phyloP scores from a whole-genome alignment of 2,329 filamentous ascomycete species.

The Verticillium longisporum region DNA sequence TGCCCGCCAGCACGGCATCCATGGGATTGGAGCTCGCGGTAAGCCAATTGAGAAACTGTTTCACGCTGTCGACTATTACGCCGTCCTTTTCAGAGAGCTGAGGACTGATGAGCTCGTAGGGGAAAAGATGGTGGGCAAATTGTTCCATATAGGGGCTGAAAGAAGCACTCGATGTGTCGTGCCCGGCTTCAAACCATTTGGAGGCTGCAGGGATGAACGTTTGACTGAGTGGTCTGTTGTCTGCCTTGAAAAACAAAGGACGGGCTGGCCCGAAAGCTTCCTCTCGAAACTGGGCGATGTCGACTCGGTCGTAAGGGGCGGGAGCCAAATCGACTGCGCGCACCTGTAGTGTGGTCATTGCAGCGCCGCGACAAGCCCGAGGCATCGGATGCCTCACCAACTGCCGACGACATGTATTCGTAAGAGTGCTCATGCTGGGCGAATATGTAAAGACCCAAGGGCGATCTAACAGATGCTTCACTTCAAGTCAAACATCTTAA shows the following conservation, averaged over 20 bases:
- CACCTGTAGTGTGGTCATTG: background rate
- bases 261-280: slow-evolving; percentile 2
- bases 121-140: slow-evolving; percentile 14
- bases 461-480: no score
- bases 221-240: slow-evolving; percentile 11
- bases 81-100: slow-evolving; percentile 9
- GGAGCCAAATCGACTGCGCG: background rate
- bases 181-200: slow-evolving; percentile 18
- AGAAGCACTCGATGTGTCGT: background rate
- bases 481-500: no score
- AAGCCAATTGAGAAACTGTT: slow-evolving; percentile 10
- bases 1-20: slow-evolving; percentile 22
- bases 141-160: slow-evolving; percentile 14
- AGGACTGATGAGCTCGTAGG: slow-evolving; percentile 20
- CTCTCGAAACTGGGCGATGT: slow-evolving; percentile 4
- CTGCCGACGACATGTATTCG: background rate
- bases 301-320: background rate
- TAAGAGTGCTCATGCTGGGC: background rate
- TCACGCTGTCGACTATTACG: slow-evolving; percentile 1
- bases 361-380: background rate
- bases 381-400: background rate
- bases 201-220: slow-evolving; percentile 13
- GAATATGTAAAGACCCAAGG: background rate
- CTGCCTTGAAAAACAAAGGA: slow-evolving; percentile 11
- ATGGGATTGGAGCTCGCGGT: slow-evolving; percentile 11